Evolutionary conservation across 2,329 filamentous ascomycete species (phyloP).

Genomic region (Xylaria sp.): DNA sequence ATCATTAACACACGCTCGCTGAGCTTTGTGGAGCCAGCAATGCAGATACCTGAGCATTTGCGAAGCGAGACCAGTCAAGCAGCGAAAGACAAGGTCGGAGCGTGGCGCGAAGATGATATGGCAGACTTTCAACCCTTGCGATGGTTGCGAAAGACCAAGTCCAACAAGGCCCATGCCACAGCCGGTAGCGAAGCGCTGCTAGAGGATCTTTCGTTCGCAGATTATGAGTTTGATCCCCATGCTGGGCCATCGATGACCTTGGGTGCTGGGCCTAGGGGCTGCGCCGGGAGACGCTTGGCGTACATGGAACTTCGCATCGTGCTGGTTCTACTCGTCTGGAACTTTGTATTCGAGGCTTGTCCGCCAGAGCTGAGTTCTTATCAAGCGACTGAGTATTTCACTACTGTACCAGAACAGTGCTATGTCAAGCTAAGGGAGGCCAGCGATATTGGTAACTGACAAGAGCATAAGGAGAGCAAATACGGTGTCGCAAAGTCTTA

Average conservation of each 20-base stretch:
- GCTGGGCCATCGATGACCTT: neutral
- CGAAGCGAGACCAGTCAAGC: neutral
- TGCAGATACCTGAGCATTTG: neutral
- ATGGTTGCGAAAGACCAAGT: neutral
- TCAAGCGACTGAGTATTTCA: neutral
- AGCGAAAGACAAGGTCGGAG: no score
- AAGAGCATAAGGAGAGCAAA: no score
- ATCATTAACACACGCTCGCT: neutral
- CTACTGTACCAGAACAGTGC: neutral
- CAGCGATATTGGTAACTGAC: no score
- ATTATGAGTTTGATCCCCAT: neutral
- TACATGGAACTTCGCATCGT: conserved; percentile 4
- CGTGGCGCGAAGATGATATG: no score
- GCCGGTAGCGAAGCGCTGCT: no score
- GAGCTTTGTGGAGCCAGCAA: neutral
- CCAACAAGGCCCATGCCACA: neutral
- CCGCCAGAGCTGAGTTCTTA: neutral
- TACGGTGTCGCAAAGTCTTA: no score
- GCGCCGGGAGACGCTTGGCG: neutral
- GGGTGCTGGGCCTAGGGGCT: neutral
- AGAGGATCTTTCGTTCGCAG: neutral
- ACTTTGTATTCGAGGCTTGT: neutral
- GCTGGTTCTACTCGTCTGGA: conserved; percentile 5
- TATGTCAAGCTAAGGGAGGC: neutral
- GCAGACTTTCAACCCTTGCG: neutral